Evolutionary conservation across 148 eudicot genomes (phyloP), one percentile per base, ranked within the genome.

Genomic region (Vaccinium darrowii): DNA sequence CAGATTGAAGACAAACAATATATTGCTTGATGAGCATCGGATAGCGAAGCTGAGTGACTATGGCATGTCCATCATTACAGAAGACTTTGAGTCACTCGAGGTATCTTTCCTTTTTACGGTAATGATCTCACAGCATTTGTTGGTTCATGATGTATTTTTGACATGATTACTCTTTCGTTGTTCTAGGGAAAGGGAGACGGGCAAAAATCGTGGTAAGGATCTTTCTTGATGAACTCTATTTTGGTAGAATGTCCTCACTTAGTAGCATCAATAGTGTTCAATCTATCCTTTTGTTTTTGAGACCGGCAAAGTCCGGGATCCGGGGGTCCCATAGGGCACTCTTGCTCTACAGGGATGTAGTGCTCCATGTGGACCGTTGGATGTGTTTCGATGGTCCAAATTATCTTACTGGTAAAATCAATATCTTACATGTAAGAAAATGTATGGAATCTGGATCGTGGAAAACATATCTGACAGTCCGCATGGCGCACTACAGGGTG

Each of bases 11-110:
- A 88, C 94, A 9, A 88, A 89, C 74, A 93, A 92, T 69, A 90
- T 93, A 85, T 85, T 93, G 69, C 92, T 93, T 13, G 94, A 93
- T 78, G 94, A 93, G 87, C 91, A 93, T 88, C 84, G 91, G 23
- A 90, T 92, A 78, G 94, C 94, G 10, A 93, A 93, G 87, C 86
- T 93, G 78, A 92, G 93, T 81, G 95, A 93, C 82, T 93, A 92
- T 80, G 95, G 95, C 77, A 93, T 92, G 89, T 91, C 93, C 86
- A 77, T 91, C 82, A 82, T 92, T 67, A 90, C 90, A 7, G 93
- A 88, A 78, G 94, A 92, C 51, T 81, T 84, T 71, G 94, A 93
- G 67, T 89, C 89, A 47, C 80, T 84, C 30, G 92, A 90, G 87
- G 95, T 91, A 86, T 78, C 19, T 23, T 33, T 67, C 62, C 54